Percentiles rank a stretch among this genome's conserved stretches.
Conservation (phyloP, 169 alveolate species). For the Cardiosporidium cionae region DNA sequence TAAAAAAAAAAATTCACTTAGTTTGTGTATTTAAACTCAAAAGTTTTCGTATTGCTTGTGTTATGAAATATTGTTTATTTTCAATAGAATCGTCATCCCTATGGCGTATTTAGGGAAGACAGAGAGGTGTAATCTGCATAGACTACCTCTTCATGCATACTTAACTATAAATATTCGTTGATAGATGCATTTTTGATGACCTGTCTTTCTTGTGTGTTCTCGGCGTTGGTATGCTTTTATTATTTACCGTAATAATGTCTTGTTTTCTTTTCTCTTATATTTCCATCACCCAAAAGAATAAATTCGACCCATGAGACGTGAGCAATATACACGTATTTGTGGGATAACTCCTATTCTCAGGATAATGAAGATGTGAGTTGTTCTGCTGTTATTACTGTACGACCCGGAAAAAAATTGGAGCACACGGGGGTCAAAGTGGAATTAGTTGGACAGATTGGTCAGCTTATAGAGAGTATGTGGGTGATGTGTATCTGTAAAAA, state of each 20-base stretch:
- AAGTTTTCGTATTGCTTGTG: not conserved
- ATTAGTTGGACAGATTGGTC: constrained; percentile 90
- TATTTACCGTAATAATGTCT: not conserved
- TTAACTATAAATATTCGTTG: not conserved
- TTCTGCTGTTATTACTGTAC: constrained; percentile 73
- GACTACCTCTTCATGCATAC: no score
- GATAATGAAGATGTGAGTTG: constrained; percentile 84
- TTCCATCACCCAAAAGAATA: not conserved
- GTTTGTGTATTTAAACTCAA: not conserved
- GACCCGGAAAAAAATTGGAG: constrained; percentile 87
- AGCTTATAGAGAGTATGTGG: not conserved
- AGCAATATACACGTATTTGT: not conserved
- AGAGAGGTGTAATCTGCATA: no score
- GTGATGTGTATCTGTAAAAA: not conserved
- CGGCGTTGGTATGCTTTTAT: not conserved
- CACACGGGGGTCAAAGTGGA: constrained; percentile 96
- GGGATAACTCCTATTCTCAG: constrained; percentile 19
- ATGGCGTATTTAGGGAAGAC: not conserved
- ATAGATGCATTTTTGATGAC: not conserved
- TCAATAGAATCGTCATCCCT: no score
- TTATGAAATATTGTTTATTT: not conserved
- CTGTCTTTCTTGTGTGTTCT: not conserved
- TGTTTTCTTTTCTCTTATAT: not conserved
- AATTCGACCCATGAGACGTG: not conserved
- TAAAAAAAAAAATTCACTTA: not conserved